Conservation (phyloP, 768 basidiomycete species). For the Mycena latifolia region DNA sequence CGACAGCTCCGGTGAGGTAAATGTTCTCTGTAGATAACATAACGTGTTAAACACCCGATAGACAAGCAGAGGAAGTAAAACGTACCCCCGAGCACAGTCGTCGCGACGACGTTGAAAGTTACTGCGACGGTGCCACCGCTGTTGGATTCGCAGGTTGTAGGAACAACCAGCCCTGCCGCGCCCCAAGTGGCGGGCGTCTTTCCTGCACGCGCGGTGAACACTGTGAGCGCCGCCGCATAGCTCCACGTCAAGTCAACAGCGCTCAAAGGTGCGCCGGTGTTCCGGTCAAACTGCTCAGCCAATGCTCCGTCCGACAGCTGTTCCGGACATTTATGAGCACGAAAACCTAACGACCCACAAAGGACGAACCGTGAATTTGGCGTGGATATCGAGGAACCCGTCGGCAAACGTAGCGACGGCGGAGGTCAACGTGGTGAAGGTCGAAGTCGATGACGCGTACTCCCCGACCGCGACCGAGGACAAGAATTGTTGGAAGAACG, state of each 20-base stretch:
- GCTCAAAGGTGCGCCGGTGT: slow-evolving; percentile 64
- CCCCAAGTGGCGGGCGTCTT: slow-evolving; percentile 71
- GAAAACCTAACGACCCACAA: background rate
- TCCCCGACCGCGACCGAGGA: slow-evolving; percentile 64
- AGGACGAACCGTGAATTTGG: slow-evolving; percentile 61
- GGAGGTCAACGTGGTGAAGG: slow-evolving; percentile 61
- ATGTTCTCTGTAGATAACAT: slow-evolving; percentile 71
- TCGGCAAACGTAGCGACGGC: slow-evolving; percentile 74
- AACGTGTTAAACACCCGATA: background rate
- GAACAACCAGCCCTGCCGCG: slow-evolving; percentile 64
- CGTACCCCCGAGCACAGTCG: slow-evolving; percentile 70
- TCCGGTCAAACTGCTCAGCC: slow-evolving; percentile 71
- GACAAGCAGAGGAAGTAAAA: slow-evolving; percentile 21
- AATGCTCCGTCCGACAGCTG: slow-evolving; percentile 69
- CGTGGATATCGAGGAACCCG: slow-evolving; percentile 67
- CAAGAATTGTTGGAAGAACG: slow-evolving; percentile 76
- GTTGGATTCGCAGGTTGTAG: slow-evolving; percentile 53
- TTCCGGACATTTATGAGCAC: background rate
- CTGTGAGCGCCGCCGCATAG: slow-evolving; percentile 76
- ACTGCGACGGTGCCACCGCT: slow-evolving; percentile 55
- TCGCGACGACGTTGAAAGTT: slow-evolving; percentile 73
- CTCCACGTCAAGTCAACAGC: slow-evolving; percentile 83
- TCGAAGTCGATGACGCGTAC: slow-evolving; percentile 59
- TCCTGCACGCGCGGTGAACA: slow-evolving; percentile 64
- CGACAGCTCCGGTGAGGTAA: slow-evolving; percentile 72